Conservation (phyloP, 352 stramenopile genomes). For the Phytophthora tubulina region DNA sequence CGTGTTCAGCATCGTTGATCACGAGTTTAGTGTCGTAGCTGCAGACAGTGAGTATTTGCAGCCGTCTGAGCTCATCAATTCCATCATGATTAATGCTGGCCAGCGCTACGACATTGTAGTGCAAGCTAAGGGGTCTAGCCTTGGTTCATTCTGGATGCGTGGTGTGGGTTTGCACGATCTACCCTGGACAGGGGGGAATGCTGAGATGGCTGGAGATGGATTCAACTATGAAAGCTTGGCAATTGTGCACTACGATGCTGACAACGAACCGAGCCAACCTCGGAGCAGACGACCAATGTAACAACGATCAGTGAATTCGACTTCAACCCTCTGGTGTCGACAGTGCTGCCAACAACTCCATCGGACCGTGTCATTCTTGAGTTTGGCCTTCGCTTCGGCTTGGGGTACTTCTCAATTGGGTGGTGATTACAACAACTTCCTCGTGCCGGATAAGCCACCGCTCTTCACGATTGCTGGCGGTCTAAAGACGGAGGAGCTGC, state of each 20-base stretch:
- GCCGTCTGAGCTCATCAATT: conserved; percentile 21
- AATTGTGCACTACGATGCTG: neutral
- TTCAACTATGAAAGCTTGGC: too few relatives aligned
- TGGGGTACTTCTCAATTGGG: conserved; percentile 33
- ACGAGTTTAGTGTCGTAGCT: conserved; percentile 38
- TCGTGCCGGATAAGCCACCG: conserved; percentile 7
- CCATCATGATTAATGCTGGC: conserved; percentile 27
- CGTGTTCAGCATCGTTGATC: conserved; percentile 42
- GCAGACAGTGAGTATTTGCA: conserved; percentile 32
- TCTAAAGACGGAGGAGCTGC: conserved; percentile 29
- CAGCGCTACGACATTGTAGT: conserved; percentile 42
- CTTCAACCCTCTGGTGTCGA: conserved; percentile 16
- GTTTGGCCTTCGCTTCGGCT: conserved; percentile 18
- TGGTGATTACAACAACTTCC: conserved; percentile 27
- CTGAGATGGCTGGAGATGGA: neutral
- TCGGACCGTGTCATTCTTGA: conserved; percentile 32
- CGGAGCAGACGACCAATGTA: neutral
- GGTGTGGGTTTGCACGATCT: conserved; percentile 16
- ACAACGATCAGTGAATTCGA: conserved; percentile 24
- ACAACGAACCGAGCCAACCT: conserved; percentile 13
- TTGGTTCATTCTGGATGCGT: conserved; percentile 35
- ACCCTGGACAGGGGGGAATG: neutral
- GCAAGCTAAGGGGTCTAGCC: conserved; percentile 11
- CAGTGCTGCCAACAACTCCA: conserved; percentile 6
- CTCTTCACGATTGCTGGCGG: conserved; percentile 37